Evolutionary conservation across 192 early-diverging fungal species (phyloP).

Genomic region (Oehlia diaphana): DNA sequence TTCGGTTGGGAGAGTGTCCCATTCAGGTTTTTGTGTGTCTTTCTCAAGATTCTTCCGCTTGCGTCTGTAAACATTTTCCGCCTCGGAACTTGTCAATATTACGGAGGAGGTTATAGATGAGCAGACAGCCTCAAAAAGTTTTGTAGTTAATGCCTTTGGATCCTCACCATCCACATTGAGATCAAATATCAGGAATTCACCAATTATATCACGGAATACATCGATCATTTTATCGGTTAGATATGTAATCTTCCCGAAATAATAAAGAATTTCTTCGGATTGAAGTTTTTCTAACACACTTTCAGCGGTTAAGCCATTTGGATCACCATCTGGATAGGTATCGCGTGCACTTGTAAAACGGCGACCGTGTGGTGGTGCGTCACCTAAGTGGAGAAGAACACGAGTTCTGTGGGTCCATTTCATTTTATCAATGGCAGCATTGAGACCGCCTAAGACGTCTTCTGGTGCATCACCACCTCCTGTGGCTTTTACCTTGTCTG

Average conservation of each 20-base stretch:
- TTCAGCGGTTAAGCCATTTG: constrained; percentile 26
- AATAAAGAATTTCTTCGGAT: too few species aligned
- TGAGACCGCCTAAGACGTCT: constrained; percentile 27
- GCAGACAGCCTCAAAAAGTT: constrained; percentile 9
- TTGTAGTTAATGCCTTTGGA: neutral
- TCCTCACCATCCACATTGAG: neutral
- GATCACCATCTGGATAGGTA: constrained; percentile 26
- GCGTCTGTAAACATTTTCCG: too few species aligned
- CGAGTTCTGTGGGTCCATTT: neutral
- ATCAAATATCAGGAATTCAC: neutral
- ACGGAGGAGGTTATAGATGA: constrained; percentile 1
- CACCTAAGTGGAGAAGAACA: constrained; percentile 18
- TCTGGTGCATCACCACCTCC: constrained; percentile 26
- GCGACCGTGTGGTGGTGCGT: constrained; percentile 19
- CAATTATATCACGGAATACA: too few species aligned
- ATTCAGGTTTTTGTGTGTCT: too few species aligned
- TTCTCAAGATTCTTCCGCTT: too few species aligned
- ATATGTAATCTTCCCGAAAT: constrained; percentile 8
- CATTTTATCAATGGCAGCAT: neutral
- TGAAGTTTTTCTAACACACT: neutral
- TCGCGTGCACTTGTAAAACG: neutral
- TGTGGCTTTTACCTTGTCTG: neutral
- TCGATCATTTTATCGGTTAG: constrained; percentile 5
- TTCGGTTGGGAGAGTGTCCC: too few species aligned
- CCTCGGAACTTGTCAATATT: neutral